phyloP scores from a whole-genome alignment of 202 grass and related monocot species.

The Panicum virgatum region DNA sequence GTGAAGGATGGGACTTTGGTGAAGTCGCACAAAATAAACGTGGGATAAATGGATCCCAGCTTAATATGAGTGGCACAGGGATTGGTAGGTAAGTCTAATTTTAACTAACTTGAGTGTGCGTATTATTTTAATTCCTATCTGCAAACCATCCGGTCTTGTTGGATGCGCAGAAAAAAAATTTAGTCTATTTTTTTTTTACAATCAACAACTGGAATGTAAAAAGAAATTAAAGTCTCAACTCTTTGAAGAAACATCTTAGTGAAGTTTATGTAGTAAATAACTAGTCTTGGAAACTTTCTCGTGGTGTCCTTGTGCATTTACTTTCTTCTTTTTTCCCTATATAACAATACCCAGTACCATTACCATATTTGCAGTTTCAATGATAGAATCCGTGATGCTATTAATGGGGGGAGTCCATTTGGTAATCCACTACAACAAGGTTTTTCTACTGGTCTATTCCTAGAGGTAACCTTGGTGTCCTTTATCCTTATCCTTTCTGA shows the following conservation, averaged over 20 bases:
- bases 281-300: neutral
- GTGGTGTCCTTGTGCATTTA: neutral
- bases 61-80: slow-evolving; percentile 79
- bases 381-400: slow-evolving; percentile 93
- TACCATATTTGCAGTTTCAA: slow-evolving; percentile 68
- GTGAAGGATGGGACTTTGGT: slow-evolving; percentile 97
- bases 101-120: neutral
- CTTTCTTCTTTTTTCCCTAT: neutral
- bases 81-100: slow-evolving; percentile 72
- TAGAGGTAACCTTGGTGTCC: slow-evolving; percentile 58
- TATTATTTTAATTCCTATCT: neutral
- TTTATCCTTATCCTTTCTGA: neutral
- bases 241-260: neutral
- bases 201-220: neutral
- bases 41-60: slow-evolving; percentile 93
- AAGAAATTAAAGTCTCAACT: neutral
- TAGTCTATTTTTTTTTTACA: neutral
- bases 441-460: slow-evolving; percentile 81
- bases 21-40: slow-evolving; percentile 80
- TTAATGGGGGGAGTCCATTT: slow-evolving; percentile 89
- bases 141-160: neutral
- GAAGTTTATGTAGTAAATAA: slow-evolving; percentile 9
- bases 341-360: slow-evolving; percentile 1
- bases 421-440: slow-evolving; percentile 89
- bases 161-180: neutral